A percentile compares a stretch with the other conserved stretches of the same genome.
These are phyloP conservation scores for Syzygium jambos DNA, from an alignment of 345 rosid species.

Conservation along the genomic window DNA sequence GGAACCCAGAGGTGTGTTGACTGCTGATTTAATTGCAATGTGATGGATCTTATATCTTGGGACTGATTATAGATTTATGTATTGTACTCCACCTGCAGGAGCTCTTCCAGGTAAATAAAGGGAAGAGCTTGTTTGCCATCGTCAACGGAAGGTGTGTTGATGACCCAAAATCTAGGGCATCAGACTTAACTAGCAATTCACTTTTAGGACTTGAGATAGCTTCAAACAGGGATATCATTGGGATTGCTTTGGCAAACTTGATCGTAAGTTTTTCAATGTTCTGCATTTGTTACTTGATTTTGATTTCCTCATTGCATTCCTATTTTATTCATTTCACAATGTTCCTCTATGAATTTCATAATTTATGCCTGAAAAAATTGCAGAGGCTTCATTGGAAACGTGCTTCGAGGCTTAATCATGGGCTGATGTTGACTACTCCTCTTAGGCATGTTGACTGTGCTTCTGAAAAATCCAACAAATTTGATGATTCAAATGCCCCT, in stretches of 20 bases:
- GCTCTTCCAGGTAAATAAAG: slow-evolving; percentile 71
- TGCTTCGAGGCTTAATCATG: slow-evolving; percentile 70
- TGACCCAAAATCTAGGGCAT: slow-evolving; percentile 84
- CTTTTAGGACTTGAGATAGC: slow-evolving; percentile 80
- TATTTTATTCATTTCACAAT: not conserved
- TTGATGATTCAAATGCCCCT: slow-evolving; percentile 29
- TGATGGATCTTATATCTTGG: not conserved
- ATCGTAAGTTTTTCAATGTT: slow-evolving; percentile 43
- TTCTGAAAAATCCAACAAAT: slow-evolving; percentile 26
- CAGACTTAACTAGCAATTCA: slow-evolving; percentile 74
- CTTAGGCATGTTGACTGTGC: slow-evolving; percentile 43
- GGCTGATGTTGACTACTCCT: slow-evolving; percentile 88
- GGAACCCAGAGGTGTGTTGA: slow-evolving; percentile 59
- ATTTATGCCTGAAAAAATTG: not conserved
- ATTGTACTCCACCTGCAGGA: slow-evolving; percentile 25
- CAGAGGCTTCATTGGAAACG: slow-evolving; percentile 96
- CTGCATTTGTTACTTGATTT: not conserved
- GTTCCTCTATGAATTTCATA: not conserved
- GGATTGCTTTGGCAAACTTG: slow-evolving; percentile 91
- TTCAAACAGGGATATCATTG: slow-evolving; percentile 72
- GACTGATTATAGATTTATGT: not conserved
- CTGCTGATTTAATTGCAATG: not conserved
- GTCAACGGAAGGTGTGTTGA: slow-evolving; percentile 88
- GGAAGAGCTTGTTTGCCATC: slow-evolving; percentile 75
- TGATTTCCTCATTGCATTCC: not conserved